Base-by-base conservation (phyloP, 164 flowering plant species). In the Liquidambar formosana region DNA sequence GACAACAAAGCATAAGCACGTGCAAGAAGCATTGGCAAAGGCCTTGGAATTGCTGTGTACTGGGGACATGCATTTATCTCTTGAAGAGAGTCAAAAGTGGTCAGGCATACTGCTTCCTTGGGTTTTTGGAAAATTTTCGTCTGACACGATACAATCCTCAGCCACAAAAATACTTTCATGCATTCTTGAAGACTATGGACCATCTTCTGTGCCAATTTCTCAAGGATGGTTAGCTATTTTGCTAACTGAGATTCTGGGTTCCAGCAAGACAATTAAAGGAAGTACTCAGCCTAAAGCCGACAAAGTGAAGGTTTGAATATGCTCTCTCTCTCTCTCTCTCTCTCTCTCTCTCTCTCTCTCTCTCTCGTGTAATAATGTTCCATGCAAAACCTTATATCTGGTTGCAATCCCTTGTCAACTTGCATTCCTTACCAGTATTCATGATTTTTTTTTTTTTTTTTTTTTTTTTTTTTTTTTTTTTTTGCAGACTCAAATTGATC, bases 31-130 rank as follows among this genome's bases (percentile, higher is more conserved):
- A 51, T 64, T 96, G 68, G 98, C 96, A 38, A 93, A 87, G 73
- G 90, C 84, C 52, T 77, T 96, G 73, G 92, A 91, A 76, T 80
- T 89, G 75, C 80, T 96, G 28, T 84, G 78, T 71, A 64, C 86
- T 12, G 82, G 84, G 57, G 86, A 86, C 26, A 72, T 71, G 73
- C 90, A 84, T 77, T 81, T 96, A 65, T 88, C 96, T 73, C 89
- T 90, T 70, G 91, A 90, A 80, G 99, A 96, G 82, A 80, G 94
- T 79, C 88, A 90, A 72, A 89, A 75, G 61, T 96, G 99, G 99
- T 86, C 98, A 61, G 84, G 81, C 49, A 82, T 90, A 76, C 79
- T 96, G 69, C 83, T 96, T 68, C 78, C 80, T 53, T 96, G 99
- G 99, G 81, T 87, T 63, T 90, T 85, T 75, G 91, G 86, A 57